These are phyloP conservation scores for Mallotus japonicus DNA, from an alignment of 441 rosid species.

Conservation along the genomic window DNA sequence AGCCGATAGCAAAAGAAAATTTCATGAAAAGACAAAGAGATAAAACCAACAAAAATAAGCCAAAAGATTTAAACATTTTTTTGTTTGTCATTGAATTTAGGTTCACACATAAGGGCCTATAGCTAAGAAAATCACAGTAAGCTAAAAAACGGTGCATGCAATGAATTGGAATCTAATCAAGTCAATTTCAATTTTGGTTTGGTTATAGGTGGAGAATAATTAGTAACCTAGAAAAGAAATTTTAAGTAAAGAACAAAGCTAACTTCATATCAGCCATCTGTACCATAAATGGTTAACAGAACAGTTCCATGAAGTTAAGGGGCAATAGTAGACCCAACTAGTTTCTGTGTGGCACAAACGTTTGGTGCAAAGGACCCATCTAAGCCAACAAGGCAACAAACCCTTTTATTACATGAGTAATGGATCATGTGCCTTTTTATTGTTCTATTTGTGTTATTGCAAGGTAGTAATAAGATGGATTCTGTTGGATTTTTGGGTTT, in stretches of 20 bases:
- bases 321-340: not conserved
- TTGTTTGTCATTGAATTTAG: not conserved
- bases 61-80: not conserved
- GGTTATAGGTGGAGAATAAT: slow-evolving; percentile 7
- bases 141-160: slow-evolving; percentile 16
- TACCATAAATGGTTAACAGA: not conserved
- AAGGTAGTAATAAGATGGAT: not conserved
- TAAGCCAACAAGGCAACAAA: not conserved
- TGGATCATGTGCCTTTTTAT: not conserved
- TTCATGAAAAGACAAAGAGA: slow-evolving; percentile 18
- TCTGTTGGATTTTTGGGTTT: too few species aligned
- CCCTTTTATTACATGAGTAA: not conserved
- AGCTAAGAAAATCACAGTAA: slow-evolving; percentile 21
- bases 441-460: not conserved
- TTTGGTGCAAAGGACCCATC: not conserved
- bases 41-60: slow-evolving; percentile 11
- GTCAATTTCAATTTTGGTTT: slow-evolving; percentile 2
- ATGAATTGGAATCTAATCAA: slow-evolving; percentile 20
- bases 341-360: too few species aligned
- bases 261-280: slow-evolving; percentile 24
- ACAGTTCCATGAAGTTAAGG: not conserved
- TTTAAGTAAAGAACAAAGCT: not conserved
- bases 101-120: not conserved
- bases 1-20: slow-evolving; percentile 12
- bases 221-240: slow-evolving; percentile 2